These are phyloP conservation scores for Biscogniauxia sp. DNA, from an alignment of 2,329 filamentous ascomycete species.

Conservation along the genomic window DNA sequence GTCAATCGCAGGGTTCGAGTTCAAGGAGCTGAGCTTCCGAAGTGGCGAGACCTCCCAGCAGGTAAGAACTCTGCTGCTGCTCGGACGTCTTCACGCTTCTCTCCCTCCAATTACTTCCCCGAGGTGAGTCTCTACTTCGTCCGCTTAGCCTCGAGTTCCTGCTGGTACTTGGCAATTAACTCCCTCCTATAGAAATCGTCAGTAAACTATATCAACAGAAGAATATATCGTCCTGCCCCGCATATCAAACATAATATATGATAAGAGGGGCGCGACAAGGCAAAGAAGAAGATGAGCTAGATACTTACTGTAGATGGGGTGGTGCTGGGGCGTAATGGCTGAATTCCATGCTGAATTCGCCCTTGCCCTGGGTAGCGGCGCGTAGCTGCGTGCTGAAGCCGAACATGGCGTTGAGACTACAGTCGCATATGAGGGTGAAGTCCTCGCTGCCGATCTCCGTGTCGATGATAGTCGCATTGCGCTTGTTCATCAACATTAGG, in stretches of 20 bases:
- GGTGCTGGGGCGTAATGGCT: constrained; percentile 90
- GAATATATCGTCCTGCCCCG: not conserved
- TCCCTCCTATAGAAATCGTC: constrained; percentile 48
- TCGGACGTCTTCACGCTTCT: not conserved
- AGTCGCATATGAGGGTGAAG: constrained; percentile 89
- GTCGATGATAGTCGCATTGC: constrained; percentile 90
- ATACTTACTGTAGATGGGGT: constrained; percentile 81
- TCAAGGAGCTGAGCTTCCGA: too few relatives aligned
- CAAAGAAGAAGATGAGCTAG: not conserved
- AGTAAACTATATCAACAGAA: constrained; percentile 20
- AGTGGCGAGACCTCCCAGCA: too few relatives aligned
- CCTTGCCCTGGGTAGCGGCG: constrained; percentile 95
- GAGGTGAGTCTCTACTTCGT: constrained; percentile 42
- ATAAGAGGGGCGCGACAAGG: not conserved
- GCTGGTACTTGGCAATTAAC: constrained; percentile 56
- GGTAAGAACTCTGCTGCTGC: not conserved
- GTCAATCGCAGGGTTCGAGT: too few relatives aligned
- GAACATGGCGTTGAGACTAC: constrained; percentile 95
- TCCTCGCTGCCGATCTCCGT: constrained; percentile 93
- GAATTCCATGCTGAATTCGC: constrained; percentile 98
- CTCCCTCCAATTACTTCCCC: not conserved
- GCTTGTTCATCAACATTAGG: constrained; percentile 93
- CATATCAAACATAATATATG: not conserved
- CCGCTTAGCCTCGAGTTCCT: constrained; percentile 56
- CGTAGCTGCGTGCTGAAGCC: constrained; percentile 90